Evolutionary conservation across 139 green algal species (phyloP).

Genomic region (Tetraselmis chui): DNA sequence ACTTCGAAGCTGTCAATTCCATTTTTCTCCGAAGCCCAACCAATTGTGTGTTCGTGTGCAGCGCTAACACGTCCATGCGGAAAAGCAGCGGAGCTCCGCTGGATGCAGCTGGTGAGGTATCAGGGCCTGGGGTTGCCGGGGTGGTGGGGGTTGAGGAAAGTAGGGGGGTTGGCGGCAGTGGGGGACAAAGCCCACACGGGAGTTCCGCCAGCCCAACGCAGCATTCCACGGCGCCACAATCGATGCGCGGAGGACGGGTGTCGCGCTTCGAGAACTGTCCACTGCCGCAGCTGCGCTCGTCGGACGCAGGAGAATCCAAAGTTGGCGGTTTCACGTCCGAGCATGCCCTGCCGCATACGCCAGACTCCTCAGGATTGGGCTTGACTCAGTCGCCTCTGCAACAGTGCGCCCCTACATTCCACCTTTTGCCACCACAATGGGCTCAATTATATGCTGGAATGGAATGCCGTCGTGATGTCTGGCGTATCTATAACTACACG

Average conservation of each 20-base stretch:
- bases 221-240: background rate
- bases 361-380: background rate
- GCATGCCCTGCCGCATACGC: background rate
- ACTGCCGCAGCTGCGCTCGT: background rate
- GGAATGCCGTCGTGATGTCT: too few relatives aligned
- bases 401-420: background rate
- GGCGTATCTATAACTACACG: too few relatives aligned
- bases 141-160: background rate
- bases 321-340: too few relatives aligned
- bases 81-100: too few relatives aligned
- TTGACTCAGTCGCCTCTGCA: background rate
- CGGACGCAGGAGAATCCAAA: background rate
- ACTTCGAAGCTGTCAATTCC: background rate
- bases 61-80: background rate
- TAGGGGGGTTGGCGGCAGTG: background rate
- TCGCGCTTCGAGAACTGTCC: background rate
- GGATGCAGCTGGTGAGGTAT: background rate
- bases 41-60: background rate
- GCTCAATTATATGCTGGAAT: too few relatives aligned
- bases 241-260: background rate
- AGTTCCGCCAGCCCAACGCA: background rate
- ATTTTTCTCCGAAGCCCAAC: background rate
- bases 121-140: background rate
- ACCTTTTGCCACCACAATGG: too few relatives aligned
- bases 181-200: background rate